Evolutionary conservation across 768 basidiomycete species (phyloP), one percentile per base, ranked within the genome.

Genomic region (Cytidiella melzeri): DNA sequence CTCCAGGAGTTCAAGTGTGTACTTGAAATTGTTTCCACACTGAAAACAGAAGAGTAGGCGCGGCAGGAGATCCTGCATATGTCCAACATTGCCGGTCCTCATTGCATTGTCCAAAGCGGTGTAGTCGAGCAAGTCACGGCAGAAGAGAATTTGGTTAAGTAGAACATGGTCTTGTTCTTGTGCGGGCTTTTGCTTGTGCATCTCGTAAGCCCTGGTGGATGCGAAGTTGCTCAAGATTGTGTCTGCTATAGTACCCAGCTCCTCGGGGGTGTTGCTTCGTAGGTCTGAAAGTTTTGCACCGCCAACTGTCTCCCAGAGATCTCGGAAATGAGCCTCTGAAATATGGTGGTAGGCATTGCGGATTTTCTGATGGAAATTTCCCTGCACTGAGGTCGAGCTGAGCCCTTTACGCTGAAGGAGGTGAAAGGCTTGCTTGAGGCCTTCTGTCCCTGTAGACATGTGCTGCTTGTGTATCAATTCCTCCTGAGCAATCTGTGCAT

Each of bases 381-480:
- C 64, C 23, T 53, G 15, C 0, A 56, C 57, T 4, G 47, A 26
- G 2, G 54, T 38, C 1, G 36, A 28, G 15, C 40, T 24, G 1
- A 65, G 53, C 2, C 60, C 58, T 25, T 59, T 58, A 5, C 58
- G 52, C n/a, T 62, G 43, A 1, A 65, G 55, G 2, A 60, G 9
- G 9, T 53, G 56, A 26, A 62, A 55, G 3, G 55, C 59, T 7
- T 59, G 55, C 20, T 48, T 45, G 2, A 65, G 55, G 1, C 62
- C 60, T 7, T n/a, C 13, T 0, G 52, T 53, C 3, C 45, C 40
- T 19, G 26, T 30, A 1, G 68, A 69, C 0, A 66, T 57, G 52
- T 72, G 74, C 46, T 75, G 73, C 38, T 67, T 65, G 48, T 74
- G 68, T 0, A 75, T 41, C 0, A 70, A 71, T 36, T 67, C 64